Evolutionary conservation across 2,329 filamentous ascomycete genomes (phyloP).

Genomic region (Trichoderma asperellum): DNA sequence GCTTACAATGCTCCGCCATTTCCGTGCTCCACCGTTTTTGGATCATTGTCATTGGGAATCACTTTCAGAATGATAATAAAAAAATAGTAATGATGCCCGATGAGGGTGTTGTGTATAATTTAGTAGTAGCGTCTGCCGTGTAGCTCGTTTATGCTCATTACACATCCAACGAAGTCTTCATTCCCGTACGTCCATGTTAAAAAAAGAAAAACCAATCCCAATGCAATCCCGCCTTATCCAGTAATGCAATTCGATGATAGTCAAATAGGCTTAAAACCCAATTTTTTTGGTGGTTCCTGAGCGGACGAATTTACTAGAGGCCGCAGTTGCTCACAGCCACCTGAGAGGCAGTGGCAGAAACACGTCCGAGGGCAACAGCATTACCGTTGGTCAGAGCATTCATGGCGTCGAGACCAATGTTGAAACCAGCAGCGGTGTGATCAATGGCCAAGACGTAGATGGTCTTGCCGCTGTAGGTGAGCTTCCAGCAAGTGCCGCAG

Average conservation of each 20-base stretch:
- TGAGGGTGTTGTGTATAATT: slow-evolving; percentile 13
- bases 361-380: slow-evolving; percentile 53
- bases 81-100: slow-evolving; percentile 9
- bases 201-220: slow-evolving; percentile 11
- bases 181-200: not conserved
- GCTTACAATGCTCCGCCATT: slow-evolving; percentile 2
- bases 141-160: slow-evolving; percentile 12
- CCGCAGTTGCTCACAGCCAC: slow-evolving; percentile 51
- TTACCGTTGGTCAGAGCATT: slow-evolving; percentile 58
- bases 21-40: not conserved
- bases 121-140: slow-evolving; percentile 15
- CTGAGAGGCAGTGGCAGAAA: slow-evolving; percentile 55
- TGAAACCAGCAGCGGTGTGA: slow-evolving; percentile 54
- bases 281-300: not conserved
- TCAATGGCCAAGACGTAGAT: slow-evolving; percentile 63
- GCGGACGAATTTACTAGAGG: slow-evolving; percentile 34
- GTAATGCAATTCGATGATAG: slow-evolving; percentile 14
- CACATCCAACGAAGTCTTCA: slow-evolving; percentile 5
- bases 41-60: not conserved
- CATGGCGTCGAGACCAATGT: slow-evolving; percentile 61
- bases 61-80: not conserved
- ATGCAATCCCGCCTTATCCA: slow-evolving; percentile 14
- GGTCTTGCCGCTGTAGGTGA: slow-evolving; percentile 55
- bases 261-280: not conserved
- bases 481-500: slow-evolving; percentile 64